Base-by-base conservation (phyloP, 2,329 filamentous ascomycete species). In the Leptographium procerum region DNA sequence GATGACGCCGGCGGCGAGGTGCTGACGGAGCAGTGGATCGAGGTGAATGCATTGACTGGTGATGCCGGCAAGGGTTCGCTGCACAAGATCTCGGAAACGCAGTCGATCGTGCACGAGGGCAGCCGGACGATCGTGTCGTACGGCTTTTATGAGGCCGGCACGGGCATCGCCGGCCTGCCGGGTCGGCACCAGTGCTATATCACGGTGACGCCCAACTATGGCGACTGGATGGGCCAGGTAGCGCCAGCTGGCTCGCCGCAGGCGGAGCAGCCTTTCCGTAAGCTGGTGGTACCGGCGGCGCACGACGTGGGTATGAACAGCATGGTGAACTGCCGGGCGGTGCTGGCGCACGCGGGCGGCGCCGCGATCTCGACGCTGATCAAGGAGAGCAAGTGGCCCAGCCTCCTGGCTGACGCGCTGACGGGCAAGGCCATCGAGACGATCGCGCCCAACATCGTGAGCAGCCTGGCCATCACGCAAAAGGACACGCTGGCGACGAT, bases 221-320 rank as follows among this genome's bases (percentile, higher is more conserved):
- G 69, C 48, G 57, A 60, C 57, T 79, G 76, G 77, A 75, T 77
- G 70, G 67, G 70, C 26, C 65, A 67, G 50, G 63, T 75, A 3
- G 72, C 74, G 3, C 73, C 76, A 0, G 67, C 66, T 2, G 70
- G 69, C 1, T 74, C 72, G 0, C 65, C 68, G 1, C 67, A 69
- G 9, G 72, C 73, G 24, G 66, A 70, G 22, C 70, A 71, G 31
- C 71, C 72, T 0, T 77, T 79, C 64, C 62, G 66, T 11, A 69
- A 67, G 11, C 68, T 78, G 57, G 74, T 78, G 1, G 69, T 79
- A 1, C 74, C 77, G 0, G 69, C 72, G 1, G 68, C 73, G 0
- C 77, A 79, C 64, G 77, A 79, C 61, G 71, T 75, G 16, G 77
- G 77, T 29, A 79, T 79, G 77, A 79, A 79, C 66, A 76, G 69